A percentile compares a stretch with the other conserved stretches of the same genome.
Conservation (phyloP, 768 basidiomycete species). For the Boletellus ananiceps region DNA sequence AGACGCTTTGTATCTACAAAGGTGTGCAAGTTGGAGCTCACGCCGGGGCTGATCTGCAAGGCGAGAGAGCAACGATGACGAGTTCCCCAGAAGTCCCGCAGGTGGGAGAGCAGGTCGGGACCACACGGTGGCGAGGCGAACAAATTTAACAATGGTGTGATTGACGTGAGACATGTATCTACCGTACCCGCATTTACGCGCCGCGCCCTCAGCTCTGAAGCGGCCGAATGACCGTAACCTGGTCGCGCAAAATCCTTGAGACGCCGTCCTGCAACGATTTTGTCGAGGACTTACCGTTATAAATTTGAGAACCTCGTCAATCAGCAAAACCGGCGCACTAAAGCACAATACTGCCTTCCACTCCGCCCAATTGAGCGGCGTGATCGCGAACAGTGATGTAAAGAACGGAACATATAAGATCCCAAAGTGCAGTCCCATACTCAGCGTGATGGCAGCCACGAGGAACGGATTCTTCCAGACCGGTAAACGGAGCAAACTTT, state of each 20-base stretch:
- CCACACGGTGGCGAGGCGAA: too few species aligned
- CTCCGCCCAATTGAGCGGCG: constrained; percentile 89
- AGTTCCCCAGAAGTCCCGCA: too few species aligned
- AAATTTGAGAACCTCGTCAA: constrained; percentile 90
- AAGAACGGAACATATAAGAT: constrained; percentile 98
- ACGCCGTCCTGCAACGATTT: neutral
- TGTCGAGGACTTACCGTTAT: constrained; percentile 51
- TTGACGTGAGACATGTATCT: neutral
- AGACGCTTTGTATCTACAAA: too few species aligned
- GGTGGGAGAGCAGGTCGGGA: too few species aligned
- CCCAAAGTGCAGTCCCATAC: constrained; percentile 90
- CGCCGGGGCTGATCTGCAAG: too few species aligned
- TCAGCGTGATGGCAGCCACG: constrained; percentile 81
- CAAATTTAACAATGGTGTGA: neutral
- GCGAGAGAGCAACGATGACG: too few species aligned
- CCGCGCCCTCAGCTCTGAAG: constrained; percentile 42
- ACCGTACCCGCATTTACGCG: neutral
- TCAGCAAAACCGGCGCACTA: constrained; percentile 80
- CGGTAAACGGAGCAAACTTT: constrained; percentile 82
- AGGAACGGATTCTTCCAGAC: constrained; percentile 95
- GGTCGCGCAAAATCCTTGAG: neutral
- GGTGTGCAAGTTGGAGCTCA: too few species aligned
- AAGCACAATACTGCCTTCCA: constrained; percentile 92
- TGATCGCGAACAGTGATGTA: constrained; percentile 84
- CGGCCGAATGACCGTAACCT: constrained; percentile 58